Evolutionary conservation across 1,284 basidiomycete species (phyloP).

Genomic region (Marasmius sp.): DNA sequence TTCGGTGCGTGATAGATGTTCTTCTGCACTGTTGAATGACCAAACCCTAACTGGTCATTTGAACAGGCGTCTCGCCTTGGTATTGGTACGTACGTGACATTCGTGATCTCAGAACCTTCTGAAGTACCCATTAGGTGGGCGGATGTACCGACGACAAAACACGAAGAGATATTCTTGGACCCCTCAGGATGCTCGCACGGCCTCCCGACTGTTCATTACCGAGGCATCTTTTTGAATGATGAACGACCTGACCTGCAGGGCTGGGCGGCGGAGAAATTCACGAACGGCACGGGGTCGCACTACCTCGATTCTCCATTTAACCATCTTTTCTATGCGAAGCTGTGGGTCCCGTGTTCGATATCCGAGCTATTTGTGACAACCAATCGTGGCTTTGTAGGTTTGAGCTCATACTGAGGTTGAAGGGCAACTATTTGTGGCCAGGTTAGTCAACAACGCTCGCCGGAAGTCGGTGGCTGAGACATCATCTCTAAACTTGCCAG

Average conservation of each 20-base stretch:
- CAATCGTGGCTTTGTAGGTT: slow-evolving; percentile 36
- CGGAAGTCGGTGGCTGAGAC: background rate
- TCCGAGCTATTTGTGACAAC: background rate
- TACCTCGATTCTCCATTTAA: slow-evolving; percentile 59
- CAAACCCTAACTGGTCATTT: slow-evolving; percentile 2
- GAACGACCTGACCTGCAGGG: slow-evolving; percentile 62
- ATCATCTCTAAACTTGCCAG: slow-evolving; percentile 21
- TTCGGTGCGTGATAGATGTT: slow-evolving; percentile 45
- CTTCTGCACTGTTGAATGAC: slow-evolving; percentile 5
- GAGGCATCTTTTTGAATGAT: slow-evolving; percentile 41
- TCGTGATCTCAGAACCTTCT: background rate
- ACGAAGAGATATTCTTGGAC: slow-evolving; percentile 1
- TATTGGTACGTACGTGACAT: slow-evolving; percentile 46
- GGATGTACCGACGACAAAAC: slow-evolving; percentile 36
- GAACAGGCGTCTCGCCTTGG: slow-evolving; percentile 61
- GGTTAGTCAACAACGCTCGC: slow-evolving; percentile 29
- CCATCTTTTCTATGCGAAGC: slow-evolving; percentile 60
- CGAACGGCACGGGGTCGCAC: slow-evolving; percentile 57
- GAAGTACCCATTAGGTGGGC: slow-evolving; percentile 53
- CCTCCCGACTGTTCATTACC: slow-evolving; percentile 7
- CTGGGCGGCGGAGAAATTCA: slow-evolving; percentile 67
- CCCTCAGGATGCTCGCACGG: slow-evolving; percentile 7
- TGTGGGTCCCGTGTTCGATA: slow-evolving; percentile 36
- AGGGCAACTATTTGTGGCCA: slow-evolving; percentile 73
- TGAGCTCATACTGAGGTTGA: slow-evolving; percentile 67